A percentile compares a stretch with the other conserved stretches of the same genome.
phyloP scores from a whole-genome alignment of 495 filamentous ascomycete genomes.

The Aspergillus ostianus region DNA sequence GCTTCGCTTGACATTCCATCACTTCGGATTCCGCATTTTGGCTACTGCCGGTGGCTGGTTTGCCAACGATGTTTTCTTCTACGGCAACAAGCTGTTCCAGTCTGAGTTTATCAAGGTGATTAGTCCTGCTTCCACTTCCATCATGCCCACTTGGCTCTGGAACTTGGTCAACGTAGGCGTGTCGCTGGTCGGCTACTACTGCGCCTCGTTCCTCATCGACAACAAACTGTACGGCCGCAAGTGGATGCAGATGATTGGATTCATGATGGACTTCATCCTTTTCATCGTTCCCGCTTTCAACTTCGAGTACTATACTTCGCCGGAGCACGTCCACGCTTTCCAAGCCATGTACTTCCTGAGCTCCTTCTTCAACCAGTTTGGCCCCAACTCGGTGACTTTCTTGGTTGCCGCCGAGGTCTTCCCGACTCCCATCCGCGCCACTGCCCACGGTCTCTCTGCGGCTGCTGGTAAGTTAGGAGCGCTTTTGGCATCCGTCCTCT shows the following conservation, averaged over 20 bases:
- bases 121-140: slow-evolving; percentile 55
- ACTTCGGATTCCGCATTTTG: slow-evolving; percentile 81
- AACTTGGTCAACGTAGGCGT: slow-evolving; percentile 84
- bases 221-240: slow-evolving; percentile 92
- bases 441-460: slow-evolving; percentile 86
- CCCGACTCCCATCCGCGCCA: slow-evolving; percentile 85
- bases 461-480: slow-evolving; percentile 82
- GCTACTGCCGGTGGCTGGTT: slow-evolving; percentile 85
- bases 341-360: slow-evolving; percentile 91
- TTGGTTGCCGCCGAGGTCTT: slow-evolving; percentile 88
- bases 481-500: slow-evolving; percentile 76
- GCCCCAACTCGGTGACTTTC: slow-evolving; percentile 90
- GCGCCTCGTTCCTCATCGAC: slow-evolving; percentile 77
- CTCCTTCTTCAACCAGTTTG: slow-evolving; percentile 96
- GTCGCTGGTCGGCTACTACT: slow-evolving; percentile 79
- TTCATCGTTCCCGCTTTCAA: slow-evolving; percentile 84
- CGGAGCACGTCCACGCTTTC: slow-evolving; percentile 69
- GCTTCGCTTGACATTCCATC: slow-evolving; percentile 66
- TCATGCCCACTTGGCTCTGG: slow-evolving; percentile 87
- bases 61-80: slow-evolving; percentile 94
- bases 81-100: slow-evolving; percentile 97
- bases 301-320: slow-evolving; percentile 70
- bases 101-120: slow-evolving; percentile 78
- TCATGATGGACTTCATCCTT: slow-evolving; percentile 80
- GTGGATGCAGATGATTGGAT: slow-evolving; percentile 88